Conservation (phyloP, 1,284 basidiomycete genomes). For the Leucoagaricus sp. region DNA sequence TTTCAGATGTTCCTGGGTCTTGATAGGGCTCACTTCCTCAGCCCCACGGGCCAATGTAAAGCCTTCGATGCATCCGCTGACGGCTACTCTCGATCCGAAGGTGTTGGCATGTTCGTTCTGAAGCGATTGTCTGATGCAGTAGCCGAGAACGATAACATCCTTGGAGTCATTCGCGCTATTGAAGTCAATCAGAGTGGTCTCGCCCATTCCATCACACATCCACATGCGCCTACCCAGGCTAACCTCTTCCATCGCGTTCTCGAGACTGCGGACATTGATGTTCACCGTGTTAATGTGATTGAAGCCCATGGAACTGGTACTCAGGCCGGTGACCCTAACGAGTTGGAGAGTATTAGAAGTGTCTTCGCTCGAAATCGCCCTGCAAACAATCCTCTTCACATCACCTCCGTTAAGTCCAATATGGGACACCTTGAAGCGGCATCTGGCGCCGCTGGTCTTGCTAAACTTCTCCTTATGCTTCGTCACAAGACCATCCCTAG, state of each 20-base stretch:
- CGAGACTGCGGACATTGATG: conserved; percentile 43
- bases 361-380: conserved; percentile 38
- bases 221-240: conserved; percentile 62
- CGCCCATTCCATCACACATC: conserved; percentile 69
- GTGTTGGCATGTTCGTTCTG: conserved; percentile 69
- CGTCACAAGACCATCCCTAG: conserved; percentile 54
- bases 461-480: conserved; percentile 72
- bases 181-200: conserved; percentile 71
- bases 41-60: conserved; percentile 66
- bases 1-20: conserved; percentile 68
- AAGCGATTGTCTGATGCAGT: conserved; percentile 71
- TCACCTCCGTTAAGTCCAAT: conserved; percentile 72
- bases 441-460: conserved; percentile 69
- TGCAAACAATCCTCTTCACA: conserved; percentile 53
- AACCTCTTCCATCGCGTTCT: conserved; percentile 54
- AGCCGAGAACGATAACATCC: conserved; percentile 62
- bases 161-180: conserved; percentile 68
- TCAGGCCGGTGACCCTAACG: conserved; percentile 66
- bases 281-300: conserved; percentile 54
- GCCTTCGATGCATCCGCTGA: conserved; percentile 71
- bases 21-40: conserved; percentile 69
- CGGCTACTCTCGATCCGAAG: conserved; percentile 72
- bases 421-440: conserved; percentile 77
- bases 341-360: conserved; percentile 61
- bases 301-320: conserved; percentile 78